A percentile compares a stretch with the other conserved stretches of the same genome.
Conservation (phyloP, 192 early-diverging fungal genomes). For the Phlyctochytrium arcticum region DNA sequence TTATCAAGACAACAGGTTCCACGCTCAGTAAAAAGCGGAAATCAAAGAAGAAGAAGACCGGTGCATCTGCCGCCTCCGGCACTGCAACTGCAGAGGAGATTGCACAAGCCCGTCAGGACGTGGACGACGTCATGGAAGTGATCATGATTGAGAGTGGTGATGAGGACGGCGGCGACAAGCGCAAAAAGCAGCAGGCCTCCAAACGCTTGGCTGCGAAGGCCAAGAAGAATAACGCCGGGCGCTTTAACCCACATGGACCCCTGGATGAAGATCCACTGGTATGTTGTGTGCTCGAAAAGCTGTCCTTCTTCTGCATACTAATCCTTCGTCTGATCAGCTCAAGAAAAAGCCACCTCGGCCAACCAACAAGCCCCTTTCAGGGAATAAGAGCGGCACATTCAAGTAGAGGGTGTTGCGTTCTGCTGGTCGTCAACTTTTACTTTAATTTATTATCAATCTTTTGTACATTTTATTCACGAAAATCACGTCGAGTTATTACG, state of each 20-base stretch:
- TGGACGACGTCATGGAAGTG: not conserved
- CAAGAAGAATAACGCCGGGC: not conserved
- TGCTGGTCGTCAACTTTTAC: too few relatives aligned
- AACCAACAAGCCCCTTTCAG: not conserved
- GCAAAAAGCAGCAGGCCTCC: not conserved
- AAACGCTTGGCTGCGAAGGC: not conserved
- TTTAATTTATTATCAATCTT: too few relatives aligned
- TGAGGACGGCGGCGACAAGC: not conserved
- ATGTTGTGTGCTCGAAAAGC: constrained; percentile 5
- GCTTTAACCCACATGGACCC: constrained; percentile 12
- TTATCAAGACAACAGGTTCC: not conserved
- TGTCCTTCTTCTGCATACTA: too few relatives aligned
- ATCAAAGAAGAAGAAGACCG: not conserved
- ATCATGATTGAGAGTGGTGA: constrained; percentile 3
- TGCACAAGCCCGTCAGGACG: not conserved
- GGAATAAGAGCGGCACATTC: constrained; percentile 19
- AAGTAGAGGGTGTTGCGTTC: too few relatives aligned
- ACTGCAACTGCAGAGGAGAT: not conserved
- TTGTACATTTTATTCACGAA: too few relatives aligned
- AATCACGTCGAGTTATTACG: too few relatives aligned
- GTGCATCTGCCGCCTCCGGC: not conserved
- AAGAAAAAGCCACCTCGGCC: constrained; percentile 7
- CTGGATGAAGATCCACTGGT: not conserved
- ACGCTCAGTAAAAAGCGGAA: not conserved
- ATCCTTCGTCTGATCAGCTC: too few relatives aligned